Conservation (phyloP, 2,329 filamentous ascomycete species). For the Fusarium mexicanum region DNA sequence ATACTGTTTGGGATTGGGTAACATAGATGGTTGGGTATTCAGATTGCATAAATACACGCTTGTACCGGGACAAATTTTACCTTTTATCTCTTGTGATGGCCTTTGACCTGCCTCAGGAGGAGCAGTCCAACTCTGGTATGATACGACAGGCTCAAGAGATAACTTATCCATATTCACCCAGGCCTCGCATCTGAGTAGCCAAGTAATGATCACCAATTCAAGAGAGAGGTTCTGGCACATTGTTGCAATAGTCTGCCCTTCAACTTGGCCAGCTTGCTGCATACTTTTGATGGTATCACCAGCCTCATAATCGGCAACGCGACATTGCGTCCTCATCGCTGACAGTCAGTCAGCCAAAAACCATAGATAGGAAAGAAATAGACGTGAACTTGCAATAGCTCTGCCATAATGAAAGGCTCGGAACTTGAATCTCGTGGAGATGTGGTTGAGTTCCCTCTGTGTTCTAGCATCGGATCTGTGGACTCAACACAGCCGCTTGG, state of each 20-base stretch:
- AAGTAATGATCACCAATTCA: too few species aligned
- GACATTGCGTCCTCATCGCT: not conserved
- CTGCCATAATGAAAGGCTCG: not conserved
- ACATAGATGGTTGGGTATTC: not conserved
- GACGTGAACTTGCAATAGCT: fast-evolving
- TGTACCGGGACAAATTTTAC: fast-evolving
- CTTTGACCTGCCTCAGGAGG: not conserved
- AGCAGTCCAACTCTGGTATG: not conserved
- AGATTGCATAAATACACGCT: not conserved
- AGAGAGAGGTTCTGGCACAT: fast-evolving
- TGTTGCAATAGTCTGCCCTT: not conserved
- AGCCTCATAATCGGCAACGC: not conserved
- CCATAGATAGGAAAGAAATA: fast-evolving
- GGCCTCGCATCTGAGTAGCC: fast-evolving
- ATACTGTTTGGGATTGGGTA: not conserved
- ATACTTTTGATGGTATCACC: too few species aligned
- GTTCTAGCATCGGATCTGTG: not conserved
- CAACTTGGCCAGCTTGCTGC: too few species aligned
- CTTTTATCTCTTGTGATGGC: not conserved
- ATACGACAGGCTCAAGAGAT: not conserved
- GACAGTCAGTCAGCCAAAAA: too few species aligned
- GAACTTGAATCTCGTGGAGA: not conserved
- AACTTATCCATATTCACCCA: not conserved
- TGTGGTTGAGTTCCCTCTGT: not conserved
- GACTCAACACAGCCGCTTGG: not conserved